These are phyloP conservation scores for Gymnopus androsaceus DNA, from an alignment of 1,284 basidiomycete species.

Conservation along the genomic window DNA sequence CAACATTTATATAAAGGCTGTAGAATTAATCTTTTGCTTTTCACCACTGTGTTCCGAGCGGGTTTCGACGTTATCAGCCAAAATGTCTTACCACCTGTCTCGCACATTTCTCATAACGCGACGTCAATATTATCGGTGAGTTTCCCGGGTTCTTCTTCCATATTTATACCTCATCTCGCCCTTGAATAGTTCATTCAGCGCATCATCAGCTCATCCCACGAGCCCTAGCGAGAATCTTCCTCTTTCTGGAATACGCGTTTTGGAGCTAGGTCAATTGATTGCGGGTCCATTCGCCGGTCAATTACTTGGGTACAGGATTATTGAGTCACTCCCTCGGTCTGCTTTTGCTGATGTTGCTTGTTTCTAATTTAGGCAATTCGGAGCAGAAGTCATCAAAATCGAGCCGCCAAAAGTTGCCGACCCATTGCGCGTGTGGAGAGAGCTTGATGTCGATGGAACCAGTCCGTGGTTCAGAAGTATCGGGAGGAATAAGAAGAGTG, in stretches of 20 bases:
- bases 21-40: too few relatives aligned
- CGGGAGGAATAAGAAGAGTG: conserved; percentile 70
- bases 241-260: conserved; percentile 61
- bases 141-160: too few relatives aligned
- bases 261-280: conserved; percentile 70
- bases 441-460: conserved; percentile 66
- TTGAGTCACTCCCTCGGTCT: neutral
- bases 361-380: conserved; percentile 53
- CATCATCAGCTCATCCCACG: neutral
- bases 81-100: too few relatives aligned
- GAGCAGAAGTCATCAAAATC: conserved; percentile 71
- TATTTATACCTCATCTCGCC: too few relatives aligned
- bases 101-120: too few relatives aligned
- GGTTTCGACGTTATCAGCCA: too few relatives aligned
- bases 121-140: neutral
- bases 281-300: conserved; percentile 75
- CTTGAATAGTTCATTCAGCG: neutral
- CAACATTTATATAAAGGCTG: too few relatives aligned
- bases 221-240: conserved; percentile 39
- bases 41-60: too few relatives aligned
- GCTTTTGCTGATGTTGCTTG: neutral
- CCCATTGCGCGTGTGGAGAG: conserved; percentile 70
- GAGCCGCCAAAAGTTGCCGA: conserved; percentile 64
- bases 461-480: conserved; percentile 75
- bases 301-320: conserved; percentile 53